A percentile compares a stretch with the other conserved stretches of the same genome.
These are phyloP conservation scores for Oropetium thomaeum DNA, from an alignment of 176 grass and related monocot genomes.

Conservation along the genomic window DNA sequence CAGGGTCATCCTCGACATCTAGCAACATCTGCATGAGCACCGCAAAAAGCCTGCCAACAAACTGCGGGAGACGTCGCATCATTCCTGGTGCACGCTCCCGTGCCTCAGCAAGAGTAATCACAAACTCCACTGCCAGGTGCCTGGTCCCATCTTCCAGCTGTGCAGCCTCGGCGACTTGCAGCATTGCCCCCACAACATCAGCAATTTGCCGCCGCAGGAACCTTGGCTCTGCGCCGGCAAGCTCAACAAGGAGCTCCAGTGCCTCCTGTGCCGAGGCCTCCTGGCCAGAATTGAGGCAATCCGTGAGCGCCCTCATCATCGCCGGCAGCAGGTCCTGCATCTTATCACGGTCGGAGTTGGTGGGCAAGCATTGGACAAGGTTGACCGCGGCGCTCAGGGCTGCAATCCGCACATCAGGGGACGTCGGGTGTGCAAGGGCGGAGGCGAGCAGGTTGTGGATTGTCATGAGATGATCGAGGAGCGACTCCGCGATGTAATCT, in stretches of 20 bases:
- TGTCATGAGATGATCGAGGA: constrained; percentile 71
- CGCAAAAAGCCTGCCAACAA: constrained; percentile 80
- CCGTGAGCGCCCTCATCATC: constrained; percentile 89
- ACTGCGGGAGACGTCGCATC: constrained; percentile 93
- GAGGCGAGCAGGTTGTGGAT: constrained; percentile 74
- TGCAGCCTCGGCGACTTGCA: constrained; percentile 72
- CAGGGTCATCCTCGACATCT: constrained; percentile 89
- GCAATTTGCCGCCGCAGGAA: constrained; percentile 84
- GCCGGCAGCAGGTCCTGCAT: constrained; percentile 82
- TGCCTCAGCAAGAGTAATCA: constrained; percentile 87
- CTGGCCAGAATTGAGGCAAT: constrained; percentile 82
- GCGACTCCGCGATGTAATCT: constrained; percentile 66
- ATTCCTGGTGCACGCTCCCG: constrained; percentile 93
- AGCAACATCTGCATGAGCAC: constrained; percentile 99
- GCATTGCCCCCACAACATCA: constrained; percentile 89
- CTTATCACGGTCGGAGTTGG: constrained; percentile 67
- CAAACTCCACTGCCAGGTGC: constrained; percentile 88
- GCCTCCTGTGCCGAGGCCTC: constrained; percentile 94
- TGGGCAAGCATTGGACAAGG: constrained; percentile 82
- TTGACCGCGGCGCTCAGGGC: constrained; percentile 71
- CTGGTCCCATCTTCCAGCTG: constrained; percentile 84
- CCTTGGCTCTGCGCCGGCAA: constrained; percentile 79
- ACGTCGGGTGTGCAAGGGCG: constrained; percentile 65
- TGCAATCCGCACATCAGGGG: constrained; percentile 86
- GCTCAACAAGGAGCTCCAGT: constrained; percentile 86